Percentiles rank a stretch among this genome's conserved stretches.
Evolutionary conservation across 1,284 basidiomycete species (phyloP).

Genomic region (Moesziomyces sp.): DNA sequence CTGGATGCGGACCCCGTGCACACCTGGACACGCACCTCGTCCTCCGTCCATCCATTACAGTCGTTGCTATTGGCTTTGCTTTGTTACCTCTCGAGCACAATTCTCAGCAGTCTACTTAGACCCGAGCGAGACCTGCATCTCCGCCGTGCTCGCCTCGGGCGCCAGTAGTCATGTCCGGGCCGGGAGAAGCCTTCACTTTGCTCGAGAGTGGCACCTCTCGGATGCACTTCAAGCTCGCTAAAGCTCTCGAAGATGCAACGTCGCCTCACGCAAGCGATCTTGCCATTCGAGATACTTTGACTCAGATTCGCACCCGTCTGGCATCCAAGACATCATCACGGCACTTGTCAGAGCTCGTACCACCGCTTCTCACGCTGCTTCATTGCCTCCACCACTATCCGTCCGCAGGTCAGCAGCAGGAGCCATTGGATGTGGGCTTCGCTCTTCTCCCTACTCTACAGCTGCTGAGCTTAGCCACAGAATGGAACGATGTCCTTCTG

Average conservation of each 20-base stretch:
- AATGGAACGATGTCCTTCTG: slow-evolving; percentile 34
- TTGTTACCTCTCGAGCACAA: no score
- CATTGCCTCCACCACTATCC: slow-evolving; percentile 41
- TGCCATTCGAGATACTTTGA: slow-evolving; percentile 24
- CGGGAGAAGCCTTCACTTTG: slow-evolving; percentile 33
- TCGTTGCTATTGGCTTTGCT: no score
- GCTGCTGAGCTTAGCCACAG: slow-evolving; percentile 28
- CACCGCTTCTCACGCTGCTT: slow-evolving; percentile 32
- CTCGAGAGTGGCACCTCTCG: slow-evolving; percentile 50
- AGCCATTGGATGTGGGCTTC: slow-evolving; percentile 23
- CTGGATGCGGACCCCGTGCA: no score
- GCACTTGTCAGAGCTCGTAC: slow-evolving; percentile 19
- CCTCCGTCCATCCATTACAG: no score
- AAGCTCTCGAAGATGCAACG: slow-evolving; percentile 32
- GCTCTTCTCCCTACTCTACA: slow-evolving; percentile 47
- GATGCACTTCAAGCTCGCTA: slow-evolving; percentile 49
- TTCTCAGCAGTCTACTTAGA: no score
- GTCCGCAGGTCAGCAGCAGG: slow-evolving; percentile 1
- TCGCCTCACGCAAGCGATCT: slow-evolving; percentile 11
- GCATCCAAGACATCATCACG: slow-evolving; percentile 9
- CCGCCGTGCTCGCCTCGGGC: no score
- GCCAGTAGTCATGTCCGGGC: slow-evolving; percentile 10
- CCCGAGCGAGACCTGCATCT: no score
- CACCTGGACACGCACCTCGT: no score
- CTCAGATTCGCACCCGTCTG: slow-evolving; percentile 16